Evolutionary conservation across 1,284 basidiomycete species (phyloP), one percentile per base, ranked within the genome.

Genomic region (Pseudozyma pruni): DNA sequence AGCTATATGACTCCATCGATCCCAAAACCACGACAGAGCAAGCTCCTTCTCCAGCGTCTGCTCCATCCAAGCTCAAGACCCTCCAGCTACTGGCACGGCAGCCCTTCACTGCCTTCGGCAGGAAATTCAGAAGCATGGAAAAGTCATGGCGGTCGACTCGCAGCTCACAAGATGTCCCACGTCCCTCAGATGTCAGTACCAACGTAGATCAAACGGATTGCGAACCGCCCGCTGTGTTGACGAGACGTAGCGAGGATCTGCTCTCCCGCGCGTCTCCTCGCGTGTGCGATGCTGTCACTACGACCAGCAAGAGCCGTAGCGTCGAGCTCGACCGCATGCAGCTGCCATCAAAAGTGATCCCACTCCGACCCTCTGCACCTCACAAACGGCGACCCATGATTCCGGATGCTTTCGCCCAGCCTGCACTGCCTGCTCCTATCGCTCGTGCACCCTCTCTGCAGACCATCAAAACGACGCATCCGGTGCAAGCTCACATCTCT

Each of bases 181-280:
- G 20, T 4, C 31, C 17, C 8, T 9, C 31, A 22, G 42, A n/a
- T 6, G 19, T 20, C 31, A 29, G 11, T n/a, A 4, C 42, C 13
- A 19, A 9, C 14, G 4, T 31, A 11, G 37, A 40, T 17, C 13
- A 33, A 10, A 7, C 16, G 8, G 19, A 25, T 17, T 16, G 19
- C 3, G 20, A 20, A 4, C 27, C 2, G 4, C 37, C 13, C 10
- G 13, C 27, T 1, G 39, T 25, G 23, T 31, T 31, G n/a, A 17
- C 32, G 2, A 46, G 63, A 52, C 40, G 63, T 8, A 67, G 63
- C 34, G 63, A 67, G n/a, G 63, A 67, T 17, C 22, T 67, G 31
- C 49, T 67, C 1, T 52, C 63, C 1, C 54, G 43, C 17, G 49
- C 53, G 2, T 67, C 63, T 37, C 63, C 57, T 10, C 43, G 48